These are phyloP conservation scores for Thuidium tamariscinum DNA, from an alignment of 225 moss, liverwort and hornwort species.

Conservation along the genomic window DNA sequence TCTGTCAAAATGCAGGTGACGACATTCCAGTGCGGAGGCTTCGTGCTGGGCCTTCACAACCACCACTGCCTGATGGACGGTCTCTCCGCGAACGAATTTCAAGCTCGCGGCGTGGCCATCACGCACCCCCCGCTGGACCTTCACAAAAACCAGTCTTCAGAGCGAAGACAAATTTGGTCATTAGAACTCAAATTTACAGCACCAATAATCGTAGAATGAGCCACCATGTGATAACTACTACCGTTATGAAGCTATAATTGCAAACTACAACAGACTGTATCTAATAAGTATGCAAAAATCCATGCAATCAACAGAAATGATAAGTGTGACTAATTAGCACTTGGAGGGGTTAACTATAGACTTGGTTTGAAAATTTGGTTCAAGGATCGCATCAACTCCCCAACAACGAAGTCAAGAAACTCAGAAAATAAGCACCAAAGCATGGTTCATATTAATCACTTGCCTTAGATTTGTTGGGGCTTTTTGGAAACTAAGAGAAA, in stretches of 20 bases:
- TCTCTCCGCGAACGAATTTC: slow-evolving; percentile 49
- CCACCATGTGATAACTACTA: not conserved
- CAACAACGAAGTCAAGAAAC: too few relatives aligned
- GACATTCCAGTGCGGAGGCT: slow-evolving; percentile 78
- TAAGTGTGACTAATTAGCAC: not conserved
- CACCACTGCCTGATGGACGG: slow-evolving; percentile 86
- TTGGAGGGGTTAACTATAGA: not conserved
- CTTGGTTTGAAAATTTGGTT: not conserved
- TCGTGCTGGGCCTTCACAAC: slow-evolving; percentile 50
- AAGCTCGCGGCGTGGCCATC: slow-evolving; percentile 26
- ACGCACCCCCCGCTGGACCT: not conserved
- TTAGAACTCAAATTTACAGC: not conserved
- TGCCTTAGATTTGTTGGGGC: too few relatives aligned
- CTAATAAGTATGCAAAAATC: not conserved
- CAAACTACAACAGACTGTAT: not conserved
- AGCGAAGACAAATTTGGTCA: not conserved
- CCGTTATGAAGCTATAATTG: not conserved
- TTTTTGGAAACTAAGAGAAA: not conserved
- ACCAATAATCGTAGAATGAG: not conserved
- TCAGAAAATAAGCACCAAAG: not conserved
- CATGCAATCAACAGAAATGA: not conserved
- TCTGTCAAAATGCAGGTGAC: slow-evolving; percentile 52
- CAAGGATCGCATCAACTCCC: too few relatives aligned
- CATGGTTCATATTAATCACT: not conserved
- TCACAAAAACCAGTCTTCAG: not conserved